phyloP scores from a whole-genome alignment of 306 rosid genomes.

The Malus orientalis region DNA sequence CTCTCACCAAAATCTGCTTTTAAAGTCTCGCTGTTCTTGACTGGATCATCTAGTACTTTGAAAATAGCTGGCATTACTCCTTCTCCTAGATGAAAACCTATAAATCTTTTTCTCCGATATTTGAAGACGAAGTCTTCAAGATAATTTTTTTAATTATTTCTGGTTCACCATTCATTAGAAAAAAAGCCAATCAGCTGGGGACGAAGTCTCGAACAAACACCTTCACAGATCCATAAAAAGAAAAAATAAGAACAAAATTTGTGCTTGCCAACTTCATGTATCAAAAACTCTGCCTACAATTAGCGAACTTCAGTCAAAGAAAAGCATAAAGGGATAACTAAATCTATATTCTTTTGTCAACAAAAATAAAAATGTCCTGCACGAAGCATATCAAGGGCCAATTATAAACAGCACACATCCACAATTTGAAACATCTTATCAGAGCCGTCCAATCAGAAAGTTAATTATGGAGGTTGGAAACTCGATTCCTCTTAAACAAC shows the following conservation, averaged over 20 bases:
- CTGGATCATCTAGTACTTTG: conserved; percentile 77
- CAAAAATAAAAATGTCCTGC: neutral
- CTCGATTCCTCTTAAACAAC: too few relatives aligned
- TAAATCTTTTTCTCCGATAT: conserved; percentile 83
- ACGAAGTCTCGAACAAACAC: conserved; percentile 94
- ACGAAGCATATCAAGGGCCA: neutral
- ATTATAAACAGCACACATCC: neutral
- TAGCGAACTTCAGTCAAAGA: neutral
- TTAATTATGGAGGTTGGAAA: neutral
- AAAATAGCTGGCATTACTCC: conserved; percentile 99
- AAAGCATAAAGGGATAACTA: neutral
- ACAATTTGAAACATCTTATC: neutral
- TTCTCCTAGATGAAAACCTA: conserved; percentile 82
- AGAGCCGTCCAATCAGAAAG: neutral
- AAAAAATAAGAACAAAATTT: conserved; percentile 3
- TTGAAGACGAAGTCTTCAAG: conserved; percentile 83
- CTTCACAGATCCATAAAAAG: conserved; percentile 25
- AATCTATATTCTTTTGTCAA: neutral
- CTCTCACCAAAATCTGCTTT: conserved; percentile 94
- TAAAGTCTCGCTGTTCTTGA: conserved; percentile 58
- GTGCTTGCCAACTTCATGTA: neutral
- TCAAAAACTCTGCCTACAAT: neutral
- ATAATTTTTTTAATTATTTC: conserved; percentile 71
- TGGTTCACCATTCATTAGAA: conserved; percentile 67
- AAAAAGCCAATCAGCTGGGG: conserved; percentile 85